Base-by-base conservation (phyloP, 108 stramenopile genomes). In the Pseudonitzschia delicatissima region DNA sequence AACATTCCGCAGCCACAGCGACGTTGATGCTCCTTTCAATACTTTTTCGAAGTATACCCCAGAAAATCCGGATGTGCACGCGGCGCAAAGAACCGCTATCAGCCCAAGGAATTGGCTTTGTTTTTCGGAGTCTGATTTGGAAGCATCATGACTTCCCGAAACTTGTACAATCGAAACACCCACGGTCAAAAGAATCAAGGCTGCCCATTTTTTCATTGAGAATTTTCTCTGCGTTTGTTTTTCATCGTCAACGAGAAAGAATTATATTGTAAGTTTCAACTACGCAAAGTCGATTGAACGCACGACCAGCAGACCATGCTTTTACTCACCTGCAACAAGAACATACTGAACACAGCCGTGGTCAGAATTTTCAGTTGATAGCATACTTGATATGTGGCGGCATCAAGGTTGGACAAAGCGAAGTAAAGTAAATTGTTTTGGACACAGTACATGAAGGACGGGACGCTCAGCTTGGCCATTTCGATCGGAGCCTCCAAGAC, bases 41-140 rank as follows among this genome's bases (percentile, higher is more conserved):
- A 99, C 94, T 72, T 78, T 92, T 67, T 99, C 98, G 75, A 99
- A 98, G 73, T 97, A 99, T 15, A 99, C 97, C 0, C 98, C 98
- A 20, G 85, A 76, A 62, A 99, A 99, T 1, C 98, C 98, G 2
- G 93, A 95, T 11, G 97, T 97, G 69, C 92, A 90, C 2, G 96
- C 92, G 2, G 98, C 98, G 75, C 82, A 87, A 28, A 96, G 66
- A 31, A 99, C 96, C 27, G 96, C 95, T 39, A 95, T 44, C 45
- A 97, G 74, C 7, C 98, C 98, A 18, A 94, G 51, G 18, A 85
- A 66, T 36, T 87, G 84, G 66, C 87, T 81, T 7, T 77, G 71
- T 32, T 76, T 73, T 52, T 68, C 72, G 7, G 44, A 26, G 17
- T 74, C 79, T 20, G 65, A 53, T 9, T 49, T 62, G 23, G 48